Evolutionary conservation across 1,284 basidiomycete genomes (phyloP), one percentile per base, ranked within the genome.

Genomic region (Leccinum holopus): DNA sequence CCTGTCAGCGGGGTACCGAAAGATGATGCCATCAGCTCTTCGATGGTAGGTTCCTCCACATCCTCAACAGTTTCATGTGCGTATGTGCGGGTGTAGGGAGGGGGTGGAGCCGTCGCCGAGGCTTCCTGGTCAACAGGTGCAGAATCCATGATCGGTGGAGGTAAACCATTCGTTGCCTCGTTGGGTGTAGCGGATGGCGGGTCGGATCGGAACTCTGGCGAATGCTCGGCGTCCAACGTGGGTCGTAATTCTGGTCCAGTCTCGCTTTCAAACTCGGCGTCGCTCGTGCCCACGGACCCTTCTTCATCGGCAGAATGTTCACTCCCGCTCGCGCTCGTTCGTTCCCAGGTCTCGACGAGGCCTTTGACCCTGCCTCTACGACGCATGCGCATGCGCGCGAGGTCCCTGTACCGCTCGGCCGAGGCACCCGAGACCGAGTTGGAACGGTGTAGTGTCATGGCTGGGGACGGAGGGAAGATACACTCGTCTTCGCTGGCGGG

Each of bases 291-390:
- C 33, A 66, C 32, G 8, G 67, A 68, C 5, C 53, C 57, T 5
- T 67, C 66, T 33, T 70, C 72, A 8, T 65, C 65, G 4, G 62
- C 25, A 10, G 72, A 71, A 33, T 51, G 63, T 54, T 75, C 71
- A 33, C 72, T 70, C 25, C 65, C 69, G 5, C 75, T 76, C 18
- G 59, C 58, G 41, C 70, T 69, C 10, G 62, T 58, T 16, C 67
- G 68, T 30, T 72, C 68, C 73, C 68, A 76, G 35, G 66, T 74
- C 35, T 71, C 69, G 8, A 77, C 71, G 9, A 74, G 73, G 30
- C 75, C 74, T 58, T 66, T 76, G 18, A 77, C 73, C 56, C 55
- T 74, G 21, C 73, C 73, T 37, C 72, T 57, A n/a, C 72, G 74
- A 49, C 73, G 67, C 37, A 62, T 59, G 12, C 70, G 70, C 59